Evolutionary conservation across 495 filamentous ascomycete genomes (phyloP).

Genomic region (Podospora comata): DNA sequence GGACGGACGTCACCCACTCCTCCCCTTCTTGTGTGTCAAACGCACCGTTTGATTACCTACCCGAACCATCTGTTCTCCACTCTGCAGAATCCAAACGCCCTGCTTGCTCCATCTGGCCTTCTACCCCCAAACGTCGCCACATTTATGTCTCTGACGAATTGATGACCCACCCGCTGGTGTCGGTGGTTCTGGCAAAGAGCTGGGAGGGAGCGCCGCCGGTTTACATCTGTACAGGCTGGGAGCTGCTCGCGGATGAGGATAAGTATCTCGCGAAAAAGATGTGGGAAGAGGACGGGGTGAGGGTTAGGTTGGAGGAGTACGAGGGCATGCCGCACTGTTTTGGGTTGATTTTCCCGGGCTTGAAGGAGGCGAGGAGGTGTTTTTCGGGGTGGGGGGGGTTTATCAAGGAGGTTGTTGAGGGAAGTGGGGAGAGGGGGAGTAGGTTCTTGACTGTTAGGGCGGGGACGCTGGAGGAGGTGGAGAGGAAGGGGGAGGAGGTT

Average conservation of each 20-base stretch:
- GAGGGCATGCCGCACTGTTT: constrained; percentile 93
- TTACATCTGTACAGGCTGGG: constrained; percentile 72
- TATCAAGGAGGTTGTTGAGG: constrained; percentile 42
- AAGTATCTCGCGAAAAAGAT: constrained; percentile 59
- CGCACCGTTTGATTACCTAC: constrained; percentile 71
- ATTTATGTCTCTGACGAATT: constrained; percentile 64
- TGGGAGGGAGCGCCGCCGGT: constrained; percentile 72
- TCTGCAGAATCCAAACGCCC: constrained; percentile 42
- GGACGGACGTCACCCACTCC: constrained; percentile 73
- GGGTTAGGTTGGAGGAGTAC: constrained; percentile 68
- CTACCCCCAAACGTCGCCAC: constrained; percentile 62
- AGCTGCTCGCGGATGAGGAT: constrained; percentile 73
- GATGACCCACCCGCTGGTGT: constrained; percentile 71
- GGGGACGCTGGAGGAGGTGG: constrained; percentile 51
- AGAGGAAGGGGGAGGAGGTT: constrained; percentile 51
- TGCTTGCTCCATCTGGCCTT: constrained; percentile 66
- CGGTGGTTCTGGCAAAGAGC: constrained; percentile 58
- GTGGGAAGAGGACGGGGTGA: constrained; percentile 54
- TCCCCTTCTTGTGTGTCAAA: constrained; percentile 67
- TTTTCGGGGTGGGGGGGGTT: constrained; percentile 59
- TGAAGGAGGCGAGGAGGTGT: constrained; percentile 48
- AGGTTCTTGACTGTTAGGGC: constrained; percentile 54
- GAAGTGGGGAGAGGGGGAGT: constrained; percentile 35
- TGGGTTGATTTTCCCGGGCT: constrained; percentile 57
- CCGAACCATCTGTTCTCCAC: constrained; percentile 38